Evolutionary conservation across 805 yeast species (phyloP), one percentile per base, ranked within the genome.

Genomic region (Nakazawaea molendinolei): DNA sequence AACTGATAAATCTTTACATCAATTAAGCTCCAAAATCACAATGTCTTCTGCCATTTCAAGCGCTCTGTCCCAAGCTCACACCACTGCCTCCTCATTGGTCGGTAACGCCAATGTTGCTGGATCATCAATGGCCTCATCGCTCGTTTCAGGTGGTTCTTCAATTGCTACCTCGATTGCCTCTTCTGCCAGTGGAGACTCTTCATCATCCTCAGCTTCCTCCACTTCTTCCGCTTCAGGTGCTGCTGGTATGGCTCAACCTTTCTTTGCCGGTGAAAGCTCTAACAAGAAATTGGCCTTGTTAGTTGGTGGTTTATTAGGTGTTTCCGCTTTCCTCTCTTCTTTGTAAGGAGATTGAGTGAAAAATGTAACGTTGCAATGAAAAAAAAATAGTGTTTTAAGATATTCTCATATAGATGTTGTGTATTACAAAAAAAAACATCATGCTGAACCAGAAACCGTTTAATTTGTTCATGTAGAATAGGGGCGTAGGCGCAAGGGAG

Each of bases 71-170:
- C 14, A 8, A 9, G 37, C 22, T 12, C 27, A 20, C 20, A 32
- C 47, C 21, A 35, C 52, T 12, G 31, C 46, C 19, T 26, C 39
- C 8, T 44, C 51, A 29, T 40, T 49, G 31, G 53, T 49, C 20
- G 45, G 41, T 34, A 43, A 38, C 35, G 41, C 49, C 39, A 49
- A 49, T 43, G 52, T 49, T 37, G 44, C 48, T 20, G 50, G 44
- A 26, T 33, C 40, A 26, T 26, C 35, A 12, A 30, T 29, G 9
- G 23, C 31, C 3, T 33, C 40, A 25, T 28, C 37, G 10, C 30
- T 29, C n/a, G 13, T 26, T 4, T 19, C 23, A 3, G 36, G 36
- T 9, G 25, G 31, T 4, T 25, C 36, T 10, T 16, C 34, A 8
- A 23, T 23, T 25, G 13, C 23, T 10, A 23, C 32, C 8, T 28